Conservation (phyloP, 2,329 filamentous ascomycete species). For the Epichloe baconii region DNA sequence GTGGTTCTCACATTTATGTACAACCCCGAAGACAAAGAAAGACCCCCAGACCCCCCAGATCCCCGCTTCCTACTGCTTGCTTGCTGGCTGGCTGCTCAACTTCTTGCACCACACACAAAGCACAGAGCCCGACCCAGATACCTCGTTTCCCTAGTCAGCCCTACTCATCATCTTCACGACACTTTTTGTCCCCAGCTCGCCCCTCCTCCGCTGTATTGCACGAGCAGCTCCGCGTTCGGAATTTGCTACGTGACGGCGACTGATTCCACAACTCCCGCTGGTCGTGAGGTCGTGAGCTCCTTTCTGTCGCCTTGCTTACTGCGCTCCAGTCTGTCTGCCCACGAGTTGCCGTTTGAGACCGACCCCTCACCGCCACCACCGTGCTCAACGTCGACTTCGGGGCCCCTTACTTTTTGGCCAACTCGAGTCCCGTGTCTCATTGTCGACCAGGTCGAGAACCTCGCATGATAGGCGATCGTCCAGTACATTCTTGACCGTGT, state of each 20-base stretch:
- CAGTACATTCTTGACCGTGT: not conserved
- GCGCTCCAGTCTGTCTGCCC: not conserved
- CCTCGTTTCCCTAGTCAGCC: constrained; percentile 14
- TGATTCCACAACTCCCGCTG: constrained; percentile 4
- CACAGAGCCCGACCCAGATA: not conserved
- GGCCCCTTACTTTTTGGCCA: constrained; percentile 6
- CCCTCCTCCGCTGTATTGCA: constrained; percentile 1
- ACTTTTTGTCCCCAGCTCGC: constrained; percentile 9
- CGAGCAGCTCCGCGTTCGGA: not conserved
- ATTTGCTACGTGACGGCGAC: not conserved
- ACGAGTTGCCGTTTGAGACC: not conserved
- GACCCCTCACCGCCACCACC: constrained; percentile 7
- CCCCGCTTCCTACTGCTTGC: no score
- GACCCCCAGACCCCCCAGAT: no score
- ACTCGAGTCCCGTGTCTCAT: constrained; percentile 1
- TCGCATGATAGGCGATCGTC: not conserved
- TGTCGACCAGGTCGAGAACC: not conserved
- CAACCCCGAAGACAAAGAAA: no score
- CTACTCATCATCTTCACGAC: constrained; percentile 12
- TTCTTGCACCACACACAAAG: not conserved
- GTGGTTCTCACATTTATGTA: no score
- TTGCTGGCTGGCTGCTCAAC: no score
- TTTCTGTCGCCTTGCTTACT: not conserved
- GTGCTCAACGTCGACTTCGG: constrained; percentile 14
- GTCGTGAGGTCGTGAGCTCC: constrained; percentile 5